Evolutionary conservation across 192 early-diverging fungal genomes (phyloP).

Genomic region (Backusella westeae): DNA sequence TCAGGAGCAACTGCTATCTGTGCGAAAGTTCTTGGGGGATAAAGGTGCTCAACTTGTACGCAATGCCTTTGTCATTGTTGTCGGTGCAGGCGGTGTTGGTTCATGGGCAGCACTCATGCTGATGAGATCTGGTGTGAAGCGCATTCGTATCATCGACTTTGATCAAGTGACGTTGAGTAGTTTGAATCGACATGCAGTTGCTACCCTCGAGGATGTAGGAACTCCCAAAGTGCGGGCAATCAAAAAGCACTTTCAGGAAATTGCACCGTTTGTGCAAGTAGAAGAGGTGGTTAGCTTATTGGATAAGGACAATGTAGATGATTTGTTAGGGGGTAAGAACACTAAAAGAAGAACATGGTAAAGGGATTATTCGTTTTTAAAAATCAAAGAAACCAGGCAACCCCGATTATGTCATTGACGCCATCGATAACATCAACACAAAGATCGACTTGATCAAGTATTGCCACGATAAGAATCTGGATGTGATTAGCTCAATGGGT

Average conservation of each 20-base stretch:
- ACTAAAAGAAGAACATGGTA: not conserved
- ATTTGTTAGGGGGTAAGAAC: constrained; percentile 63
- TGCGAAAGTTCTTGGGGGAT: constrained; percentile 87
- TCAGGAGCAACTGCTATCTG: constrained; percentile 81
- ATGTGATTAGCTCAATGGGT: constrained; percentile 94
- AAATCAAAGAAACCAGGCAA: constrained; percentile 20
- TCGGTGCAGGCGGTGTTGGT: constrained; percentile 95
- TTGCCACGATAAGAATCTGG: constrained; percentile 72
- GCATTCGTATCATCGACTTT: constrained; percentile 92
- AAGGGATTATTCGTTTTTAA: constrained; percentile 12
- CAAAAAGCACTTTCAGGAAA: constrained; percentile 65
- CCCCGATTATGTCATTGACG: constrained; percentile 80
- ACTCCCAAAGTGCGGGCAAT: constrained; percentile 82
- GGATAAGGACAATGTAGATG: constrained; percentile 59
- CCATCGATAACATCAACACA: constrained; percentile 96
- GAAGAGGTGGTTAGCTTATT: constrained; percentile 82
- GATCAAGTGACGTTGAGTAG: constrained; percentile 94
- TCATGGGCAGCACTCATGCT: constrained; percentile 91
- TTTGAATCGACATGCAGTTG: constrained; percentile 95
- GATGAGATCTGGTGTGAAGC: constrained; percentile 81
- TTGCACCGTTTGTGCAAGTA: constrained; percentile 77
- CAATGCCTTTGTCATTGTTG: constrained; percentile 86
- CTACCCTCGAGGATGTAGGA: constrained; percentile 86
- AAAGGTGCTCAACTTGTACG: constrained; percentile 72
- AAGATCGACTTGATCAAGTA: constrained; percentile 88